Conservation (phyloP, 257 asterid genomes). For the Salvia rosmarinus region DNA sequence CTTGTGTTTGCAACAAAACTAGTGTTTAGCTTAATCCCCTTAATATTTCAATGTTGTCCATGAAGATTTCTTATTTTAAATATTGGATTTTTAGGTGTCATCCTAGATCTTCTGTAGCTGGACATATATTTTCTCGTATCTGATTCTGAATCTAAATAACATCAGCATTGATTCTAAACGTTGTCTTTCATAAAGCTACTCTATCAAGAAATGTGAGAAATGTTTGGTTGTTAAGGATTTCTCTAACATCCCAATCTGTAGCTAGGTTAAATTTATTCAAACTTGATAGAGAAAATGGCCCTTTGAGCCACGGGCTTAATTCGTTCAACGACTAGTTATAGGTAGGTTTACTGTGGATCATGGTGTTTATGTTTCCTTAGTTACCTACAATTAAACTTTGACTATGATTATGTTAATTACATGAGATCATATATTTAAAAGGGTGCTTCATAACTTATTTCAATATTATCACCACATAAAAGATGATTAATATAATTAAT, state of each 20-base stretch:
- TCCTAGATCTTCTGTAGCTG: constrained; percentile 25
- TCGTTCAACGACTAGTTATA: constrained; percentile 30
- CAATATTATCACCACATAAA: too few species aligned
- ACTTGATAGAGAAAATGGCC: not conserved
- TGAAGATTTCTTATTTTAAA: not conserved
- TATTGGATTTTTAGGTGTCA: constrained; percentile 1
- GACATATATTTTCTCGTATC: constrained; percentile 19
- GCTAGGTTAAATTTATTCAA: not conserved
- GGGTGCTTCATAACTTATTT: not conserved
- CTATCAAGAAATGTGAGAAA: not conserved
- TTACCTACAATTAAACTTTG: not conserved
- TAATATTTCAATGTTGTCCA: not conserved
- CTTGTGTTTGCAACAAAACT: not conserved
- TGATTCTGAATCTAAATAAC: constrained; percentile 11
- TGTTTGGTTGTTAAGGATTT: not conserved
- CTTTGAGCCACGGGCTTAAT: constrained; percentile 55
- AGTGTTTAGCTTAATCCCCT: not conserved
- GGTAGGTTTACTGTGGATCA: constrained; percentile 41
- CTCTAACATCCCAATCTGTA: not conserved
- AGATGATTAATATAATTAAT: too few species aligned
- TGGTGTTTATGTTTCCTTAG: constrained; percentile 23
- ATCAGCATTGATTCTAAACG: constrained; percentile 21
- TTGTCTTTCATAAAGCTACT: not conserved
- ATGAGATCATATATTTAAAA: not conserved
- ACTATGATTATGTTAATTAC: too few species aligned